phyloP scores from a whole-genome alignment of 306 rosid species.

The Hippophae tibetana region DNA sequence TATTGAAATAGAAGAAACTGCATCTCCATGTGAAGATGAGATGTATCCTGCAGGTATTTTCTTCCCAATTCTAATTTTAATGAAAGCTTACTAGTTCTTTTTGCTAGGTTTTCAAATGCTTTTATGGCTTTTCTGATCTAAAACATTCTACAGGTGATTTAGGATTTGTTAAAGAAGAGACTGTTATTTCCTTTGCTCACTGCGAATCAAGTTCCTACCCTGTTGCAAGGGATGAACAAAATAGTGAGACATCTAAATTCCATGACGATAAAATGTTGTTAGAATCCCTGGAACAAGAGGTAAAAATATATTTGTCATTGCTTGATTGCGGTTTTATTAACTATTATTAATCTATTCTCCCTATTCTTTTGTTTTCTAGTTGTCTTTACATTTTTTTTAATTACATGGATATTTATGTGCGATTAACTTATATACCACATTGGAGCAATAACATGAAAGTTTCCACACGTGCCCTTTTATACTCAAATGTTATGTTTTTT shows the following conservation, averaged over 20 bases:
- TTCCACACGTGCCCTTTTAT: too few species aligned
- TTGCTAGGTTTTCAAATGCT: conserved; percentile 8
- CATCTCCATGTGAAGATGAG: conserved; percentile 27
- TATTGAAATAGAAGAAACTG: conserved; percentile 27
- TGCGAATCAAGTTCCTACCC: conserved; percentile 25
- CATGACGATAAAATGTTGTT: conserved; percentile 27
- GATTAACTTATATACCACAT: too few species aligned
- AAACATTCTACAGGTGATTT: conserved; percentile 40
- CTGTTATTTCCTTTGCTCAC: conserved; percentile 30
- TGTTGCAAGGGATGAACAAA: not conserved
- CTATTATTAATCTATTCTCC: not conserved
- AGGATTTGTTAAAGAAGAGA: conserved; percentile 32
- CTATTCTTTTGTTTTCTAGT: not conserved
- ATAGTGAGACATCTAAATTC: conserved; percentile 24
- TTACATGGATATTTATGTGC: too few species aligned
- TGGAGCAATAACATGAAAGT: too few species aligned
- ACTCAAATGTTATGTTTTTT: too few species aligned
- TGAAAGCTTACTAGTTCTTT: not conserved
- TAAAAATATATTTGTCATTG: conserved; percentile 24
- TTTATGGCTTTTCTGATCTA: conserved; percentile 13
- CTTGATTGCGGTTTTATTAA: not conserved
- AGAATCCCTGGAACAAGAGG: conserved; percentile 39
- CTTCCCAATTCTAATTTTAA: conserved; percentile 15
- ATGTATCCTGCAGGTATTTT: conserved; percentile 50
- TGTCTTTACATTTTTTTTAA: too few species aligned